Evolutionary conservation across 768 basidiomycete species (phyloP), one percentile per base, ranked within the genome.

Genomic region (Candolleomyces eurysporus): DNA sequence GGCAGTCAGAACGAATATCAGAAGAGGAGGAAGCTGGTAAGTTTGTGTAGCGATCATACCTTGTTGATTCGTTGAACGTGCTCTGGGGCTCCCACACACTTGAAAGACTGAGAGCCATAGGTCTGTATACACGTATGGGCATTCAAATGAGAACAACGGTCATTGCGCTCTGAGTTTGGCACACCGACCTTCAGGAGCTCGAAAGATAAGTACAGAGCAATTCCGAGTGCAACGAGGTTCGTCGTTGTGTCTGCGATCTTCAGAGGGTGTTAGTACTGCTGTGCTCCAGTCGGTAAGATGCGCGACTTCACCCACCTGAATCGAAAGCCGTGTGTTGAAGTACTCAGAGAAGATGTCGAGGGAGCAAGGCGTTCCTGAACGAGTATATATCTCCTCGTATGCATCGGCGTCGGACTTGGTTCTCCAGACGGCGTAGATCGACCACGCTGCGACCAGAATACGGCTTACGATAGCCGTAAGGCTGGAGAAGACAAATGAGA

Each of bases 211-310:
- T 73, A 78, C 4, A 56, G 65, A 5, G 80, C 76, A 31, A 83
- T 68, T 4, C 79, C 16, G 14, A 85, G 70, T 0, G 76, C 83
- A 3, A 75, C 77, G 46, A 68, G 67, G 62, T 79, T 81, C 48
- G 86, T 65, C 7, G 82, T 65, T 19, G 84, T 67, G 60, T 85
- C 82, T 8, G 80, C 75, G 32, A 84, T 78, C 84, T 87, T 56
- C 31, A 26, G 6, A 21, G 10, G n/a, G n/a, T 26, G 46, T 64
- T 6, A 48, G 48, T 14, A 4, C 30, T 36, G 22, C 19, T 1
- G 14, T 5, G 19, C n/a, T 57, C 22, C 3, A 36, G 11, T 36
- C 21, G 50, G 14, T 5, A 10, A 5, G 43, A 21, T 11, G 30
- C 22, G 48, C 2, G 54, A 72, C 16, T 36, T 1, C 36, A 2